Evolutionary conservation across 257 asterid species (phyloP).

Genomic region (Marsdenia floribunda): DNA sequence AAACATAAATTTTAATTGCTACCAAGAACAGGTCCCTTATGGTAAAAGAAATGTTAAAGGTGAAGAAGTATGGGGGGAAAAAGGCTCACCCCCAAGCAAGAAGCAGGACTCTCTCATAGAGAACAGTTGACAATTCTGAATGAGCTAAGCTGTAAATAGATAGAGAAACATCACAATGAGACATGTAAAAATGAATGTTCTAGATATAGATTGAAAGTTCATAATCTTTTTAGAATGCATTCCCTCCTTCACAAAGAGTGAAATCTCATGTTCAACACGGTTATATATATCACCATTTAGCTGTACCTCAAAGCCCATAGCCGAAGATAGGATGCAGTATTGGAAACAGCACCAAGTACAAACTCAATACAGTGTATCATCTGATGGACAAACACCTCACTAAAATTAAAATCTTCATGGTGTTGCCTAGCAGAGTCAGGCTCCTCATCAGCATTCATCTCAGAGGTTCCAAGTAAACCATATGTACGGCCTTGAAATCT

Average conservation of each 20-base stretch:
- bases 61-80: neutral
- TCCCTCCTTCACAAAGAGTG: neutral
- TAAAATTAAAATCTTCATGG: slow-evolving; percentile 71
- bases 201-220: neutral
- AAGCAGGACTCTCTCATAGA: slow-evolving; percentile 87
- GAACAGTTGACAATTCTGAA: slow-evolving; percentile 86
- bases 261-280: neutral
- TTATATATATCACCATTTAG: slow-evolving; percentile 2
- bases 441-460: slow-evolving; percentile 56
- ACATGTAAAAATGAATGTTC: neutral
- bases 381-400: slow-evolving; percentile 94
- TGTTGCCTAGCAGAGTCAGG: slow-evolving; percentile 61
- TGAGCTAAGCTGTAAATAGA: slow-evolving; percentile 72
- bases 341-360: slow-evolving; percentile 93
- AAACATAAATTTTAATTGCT: neutral
- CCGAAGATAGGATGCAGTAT: slow-evolving; percentile 92
- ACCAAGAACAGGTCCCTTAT: neutral
- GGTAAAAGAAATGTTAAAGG: neutral
- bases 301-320: slow-evolving; percentile 90
- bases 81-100: slow-evolving; percentile 86
- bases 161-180: slow-evolving; percentile 4
- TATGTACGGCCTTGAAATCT: slow-evolving; percentile 87
- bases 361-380: slow-evolving; percentile 95
- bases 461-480: slow-evolving; percentile 75
- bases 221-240: neutral